phyloP scores from a whole-genome alignment of 345 rosid species.

The Lepidium sativum region DNA sequence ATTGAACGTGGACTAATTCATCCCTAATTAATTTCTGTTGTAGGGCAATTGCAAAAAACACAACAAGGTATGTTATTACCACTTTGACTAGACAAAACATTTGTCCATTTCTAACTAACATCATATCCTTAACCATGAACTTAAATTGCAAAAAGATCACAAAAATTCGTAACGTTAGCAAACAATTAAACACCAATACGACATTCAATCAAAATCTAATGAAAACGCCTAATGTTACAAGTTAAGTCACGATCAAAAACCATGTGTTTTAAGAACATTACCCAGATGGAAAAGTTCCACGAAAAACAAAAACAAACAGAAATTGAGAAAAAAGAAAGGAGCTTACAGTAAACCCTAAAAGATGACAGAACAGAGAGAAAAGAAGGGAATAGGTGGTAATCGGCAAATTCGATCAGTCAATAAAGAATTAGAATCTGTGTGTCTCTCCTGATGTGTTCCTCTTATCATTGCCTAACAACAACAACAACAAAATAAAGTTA shows the following conservation, averaged over 20 bases:
- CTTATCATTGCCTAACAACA: conserved; percentile 6
- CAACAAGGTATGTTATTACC: too few species aligned
- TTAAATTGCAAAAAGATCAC: too few species aligned
- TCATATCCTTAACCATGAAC: too few species aligned
- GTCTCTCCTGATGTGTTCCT: conserved; percentile 7
- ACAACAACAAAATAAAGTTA: neutral
- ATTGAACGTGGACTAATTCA: too few species aligned
- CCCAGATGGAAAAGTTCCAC: neutral
- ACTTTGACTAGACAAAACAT: too few species aligned
- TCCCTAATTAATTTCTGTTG: too few species aligned
- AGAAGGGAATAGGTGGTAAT: neutral
- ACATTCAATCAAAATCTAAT: too few species aligned
- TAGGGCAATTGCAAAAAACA: too few species aligned
- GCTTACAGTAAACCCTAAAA: conserved; percentile 28
- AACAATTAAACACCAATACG: too few species aligned
- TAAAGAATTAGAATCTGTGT: neutral
- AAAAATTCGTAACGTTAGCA: too few species aligned
- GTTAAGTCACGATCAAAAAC: neutral
- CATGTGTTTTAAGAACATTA: neutral
- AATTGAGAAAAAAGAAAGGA: neutral
- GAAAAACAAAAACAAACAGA: neutral
- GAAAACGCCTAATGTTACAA: too few species aligned
- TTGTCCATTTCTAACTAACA: too few species aligned
- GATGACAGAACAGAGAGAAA: conserved; percentile 5
- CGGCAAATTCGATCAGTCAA: neutral